Conservation (phyloP, 1,284 basidiomycete genomes). For the Stygiomarasmius scandens region DNA sequence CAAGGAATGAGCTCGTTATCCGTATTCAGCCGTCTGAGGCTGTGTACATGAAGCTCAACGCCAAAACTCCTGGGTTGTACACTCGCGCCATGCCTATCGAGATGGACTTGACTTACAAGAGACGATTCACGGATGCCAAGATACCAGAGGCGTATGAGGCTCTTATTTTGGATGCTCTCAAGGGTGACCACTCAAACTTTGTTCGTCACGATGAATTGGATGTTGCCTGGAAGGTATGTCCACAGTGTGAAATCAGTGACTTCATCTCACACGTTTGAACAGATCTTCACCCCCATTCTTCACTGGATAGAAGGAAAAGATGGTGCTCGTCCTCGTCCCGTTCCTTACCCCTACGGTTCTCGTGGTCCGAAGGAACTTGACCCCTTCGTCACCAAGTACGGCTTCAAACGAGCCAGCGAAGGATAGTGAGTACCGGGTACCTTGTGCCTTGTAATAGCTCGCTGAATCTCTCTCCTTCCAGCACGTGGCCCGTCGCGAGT, state of each 20-base stretch:
- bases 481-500: conserved; percentile 55
- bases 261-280: conserved; percentile 10
- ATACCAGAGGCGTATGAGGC: conserved; percentile 96
- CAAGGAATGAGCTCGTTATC: conserved; percentile 93
- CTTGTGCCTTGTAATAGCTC: not conserved
- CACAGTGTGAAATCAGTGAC: not conserved
- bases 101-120: conserved; percentile 97
- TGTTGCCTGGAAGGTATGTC: conserved; percentile 87
- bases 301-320: conserved; percentile 89
- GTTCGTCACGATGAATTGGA: conserved; percentile 95
- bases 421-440: conserved; percentile 69
- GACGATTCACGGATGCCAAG: conserved; percentile 84
- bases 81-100: conserved; percentile 91
- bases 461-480: conserved; percentile 23
- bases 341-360: conserved; percentile 87
- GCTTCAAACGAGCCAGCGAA: conserved; percentile 70
- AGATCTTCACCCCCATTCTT: conserved; percentile 94
- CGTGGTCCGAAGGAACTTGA: conserved; percentile 89
- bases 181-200: conserved; percentile 90
- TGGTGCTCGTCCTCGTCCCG: conserved; percentile 68
- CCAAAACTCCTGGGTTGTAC: conserved; percentile 88
- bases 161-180: conserved; percentile 87
- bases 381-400: conserved; percentile 74
- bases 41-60: conserved; percentile 93
- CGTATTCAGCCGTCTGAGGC: conserved; percentile 95